Conservation (phyloP, 2,329 filamentous ascomycete species). For the Colletotrichum eleusines region DNA sequence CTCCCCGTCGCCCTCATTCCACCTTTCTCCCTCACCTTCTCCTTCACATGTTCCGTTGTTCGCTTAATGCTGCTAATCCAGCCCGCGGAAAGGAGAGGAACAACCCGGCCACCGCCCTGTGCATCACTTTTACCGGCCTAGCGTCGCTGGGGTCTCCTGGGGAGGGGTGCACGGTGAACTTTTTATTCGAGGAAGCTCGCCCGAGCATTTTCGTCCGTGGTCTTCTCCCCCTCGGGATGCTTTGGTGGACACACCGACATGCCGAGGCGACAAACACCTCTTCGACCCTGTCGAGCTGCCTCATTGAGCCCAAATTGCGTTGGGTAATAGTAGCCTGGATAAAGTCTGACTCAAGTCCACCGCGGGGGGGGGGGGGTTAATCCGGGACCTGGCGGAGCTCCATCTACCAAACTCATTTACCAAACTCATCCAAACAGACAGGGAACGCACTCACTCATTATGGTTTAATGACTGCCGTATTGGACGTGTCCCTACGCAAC, state of each 20-base stretch:
- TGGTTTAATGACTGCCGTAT: not conserved
- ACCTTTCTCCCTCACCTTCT: constrained; percentile 4
- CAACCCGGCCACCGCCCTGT: constrained; percentile 36
- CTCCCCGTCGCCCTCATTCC: constrained; percentile 24
- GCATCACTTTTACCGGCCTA: constrained; percentile 32
- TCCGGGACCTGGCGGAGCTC: constrained; percentile 7
- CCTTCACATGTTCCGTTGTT: constrained; percentile 28
- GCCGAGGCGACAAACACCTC: constrained; percentile 3
- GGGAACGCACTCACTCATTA: not conserved
- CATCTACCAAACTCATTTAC: not conserved
- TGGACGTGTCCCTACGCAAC: not conserved
- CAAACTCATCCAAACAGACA: not conserved
- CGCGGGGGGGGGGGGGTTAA: constrained; percentile 3
- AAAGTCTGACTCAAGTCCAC: constrained; percentile 26
- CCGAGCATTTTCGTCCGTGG: constrained; percentile 22
- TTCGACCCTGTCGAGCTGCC: constrained; percentile 29
- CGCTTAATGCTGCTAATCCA: constrained; percentile 43
- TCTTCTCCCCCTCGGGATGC: constrained; percentile 9
- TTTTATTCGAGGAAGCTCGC: constrained; percentile 24
- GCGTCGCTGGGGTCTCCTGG: constrained; percentile 6
- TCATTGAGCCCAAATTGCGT: constrained; percentile 29
- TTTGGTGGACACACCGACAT: constrained; percentile 6
- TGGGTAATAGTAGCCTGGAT: constrained; percentile 15
- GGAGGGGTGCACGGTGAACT: constrained; percentile 23
- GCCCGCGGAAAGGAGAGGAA: constrained; percentile 34